Conservation (phyloP, 2,329 filamentous ascomycete species). For the Neopestalotiopsis rosae region DNA sequence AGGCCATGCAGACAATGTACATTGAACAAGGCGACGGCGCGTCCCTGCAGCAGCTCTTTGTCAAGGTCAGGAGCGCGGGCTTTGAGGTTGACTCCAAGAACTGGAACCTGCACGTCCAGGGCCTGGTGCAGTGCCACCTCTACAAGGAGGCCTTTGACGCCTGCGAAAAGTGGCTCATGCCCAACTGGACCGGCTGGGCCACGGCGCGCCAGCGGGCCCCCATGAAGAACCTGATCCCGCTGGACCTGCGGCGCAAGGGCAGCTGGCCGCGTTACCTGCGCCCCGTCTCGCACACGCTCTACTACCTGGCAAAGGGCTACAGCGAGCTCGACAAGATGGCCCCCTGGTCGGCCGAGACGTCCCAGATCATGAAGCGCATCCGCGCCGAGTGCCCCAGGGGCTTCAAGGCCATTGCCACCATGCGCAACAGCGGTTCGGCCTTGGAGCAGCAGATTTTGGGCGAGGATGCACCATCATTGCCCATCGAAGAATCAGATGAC, state of each 20-base stretch:
- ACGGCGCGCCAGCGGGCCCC: conserved; percentile 33
- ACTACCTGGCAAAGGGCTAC: conserved; percentile 55
- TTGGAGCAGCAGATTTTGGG: conserved; percentile 33
- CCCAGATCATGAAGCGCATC: conserved; percentile 44
- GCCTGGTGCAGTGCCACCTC: conserved; percentile 65
- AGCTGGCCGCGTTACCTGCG: conserved; percentile 42
- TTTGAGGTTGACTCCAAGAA: conserved; percentile 77
- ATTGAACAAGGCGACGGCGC: conserved; percentile 45
- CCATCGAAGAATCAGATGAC: neutral
- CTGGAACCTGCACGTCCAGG: conserved; percentile 80
- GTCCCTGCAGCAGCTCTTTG: conserved; percentile 56
- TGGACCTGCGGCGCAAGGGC: conserved; percentile 46
- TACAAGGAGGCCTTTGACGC: conserved; percentile 71
- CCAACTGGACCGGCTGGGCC: conserved; percentile 77
- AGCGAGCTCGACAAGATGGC: conserved; percentile 52
- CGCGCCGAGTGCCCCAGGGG: conserved; percentile 40
- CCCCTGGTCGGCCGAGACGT: conserved; percentile 53
- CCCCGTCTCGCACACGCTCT: conserved; percentile 51
- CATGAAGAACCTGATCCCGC: conserved; percentile 35
- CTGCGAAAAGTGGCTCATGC: conserved; percentile 81
- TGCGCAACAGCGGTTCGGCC: conserved; percentile 32
- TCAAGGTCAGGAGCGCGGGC: conserved; percentile 65
- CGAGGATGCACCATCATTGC: neutral
- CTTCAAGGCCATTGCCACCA: conserved; percentile 36
- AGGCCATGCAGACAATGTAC: conserved; percentile 54